Conservation (phyloP, 192 early-diverging fungal genomes). For the Coemansia sp. region DNA sequence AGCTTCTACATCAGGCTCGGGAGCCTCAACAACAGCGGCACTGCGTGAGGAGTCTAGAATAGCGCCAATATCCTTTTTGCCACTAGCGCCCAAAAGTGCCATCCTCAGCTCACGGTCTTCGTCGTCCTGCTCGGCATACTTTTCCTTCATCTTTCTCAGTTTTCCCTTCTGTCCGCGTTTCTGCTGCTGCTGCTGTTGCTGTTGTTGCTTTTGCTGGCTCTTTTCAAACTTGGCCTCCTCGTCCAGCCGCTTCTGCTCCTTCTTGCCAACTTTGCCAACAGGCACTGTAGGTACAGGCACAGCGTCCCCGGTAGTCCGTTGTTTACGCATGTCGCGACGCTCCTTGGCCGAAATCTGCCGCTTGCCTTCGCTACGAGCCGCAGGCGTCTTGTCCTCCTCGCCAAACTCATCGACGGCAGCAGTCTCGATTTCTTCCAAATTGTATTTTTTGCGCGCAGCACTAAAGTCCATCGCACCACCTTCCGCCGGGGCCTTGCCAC, state of each 20-base stretch:
- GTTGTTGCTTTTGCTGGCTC: constrained; percentile 30
- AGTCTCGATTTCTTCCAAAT: constrained; percentile 55
- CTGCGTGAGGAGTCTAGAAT: not conserved
- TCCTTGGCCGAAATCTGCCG: constrained; percentile 81
- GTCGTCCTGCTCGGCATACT: constrained; percentile 92
- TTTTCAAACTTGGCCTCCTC: constrained; percentile 43
- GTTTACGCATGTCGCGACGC: constrained; percentile 79
- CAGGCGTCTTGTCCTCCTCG: not conserved
- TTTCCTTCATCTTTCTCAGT: constrained; percentile 88
- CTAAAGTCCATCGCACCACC: constrained; percentile 27
- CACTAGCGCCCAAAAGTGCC: constrained; percentile 74
- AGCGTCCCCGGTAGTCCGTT: constrained; percentile 11
- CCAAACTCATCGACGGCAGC: constrained; percentile 32
- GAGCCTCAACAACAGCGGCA: not conserved
- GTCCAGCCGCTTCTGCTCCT: constrained; percentile 34
- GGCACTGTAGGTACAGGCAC: not conserved
- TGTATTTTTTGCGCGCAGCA: constrained; percentile 55
- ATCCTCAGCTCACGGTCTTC: constrained; percentile 85
- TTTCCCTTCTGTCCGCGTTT: constrained; percentile 89
- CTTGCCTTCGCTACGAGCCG: constrained; percentile 10
- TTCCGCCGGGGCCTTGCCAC: not conserved
- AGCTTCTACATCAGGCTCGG: not conserved
- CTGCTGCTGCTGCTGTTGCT: constrained; percentile 35
- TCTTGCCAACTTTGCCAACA: constrained; percentile 32
- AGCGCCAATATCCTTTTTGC: constrained; percentile 48